A percentile compares a stretch with the other conserved stretches of the same genome.
Evolutionary conservation across 1,139 yeast species (phyloP).

Genomic region (Debaryomyces nepalensis): DNA sequence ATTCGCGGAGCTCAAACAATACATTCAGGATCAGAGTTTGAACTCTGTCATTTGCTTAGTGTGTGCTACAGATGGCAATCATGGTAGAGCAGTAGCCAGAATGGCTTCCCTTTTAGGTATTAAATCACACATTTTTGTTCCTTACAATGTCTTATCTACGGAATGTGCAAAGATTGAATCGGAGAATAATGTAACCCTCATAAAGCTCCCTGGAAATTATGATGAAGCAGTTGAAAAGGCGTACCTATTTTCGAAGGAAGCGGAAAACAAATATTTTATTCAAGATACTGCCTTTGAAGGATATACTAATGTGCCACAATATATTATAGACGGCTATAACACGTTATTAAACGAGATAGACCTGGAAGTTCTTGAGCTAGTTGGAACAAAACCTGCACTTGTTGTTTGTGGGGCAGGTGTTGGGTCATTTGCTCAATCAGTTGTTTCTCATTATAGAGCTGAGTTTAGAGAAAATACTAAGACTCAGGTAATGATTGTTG

Average conservation of each 20-base stretch:
- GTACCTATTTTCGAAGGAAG: neutral
- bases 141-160: neutral
- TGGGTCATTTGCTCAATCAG: neutral
- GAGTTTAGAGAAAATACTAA: constrained; percentile 6
- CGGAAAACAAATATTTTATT: neutral
- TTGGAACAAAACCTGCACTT: neutral
- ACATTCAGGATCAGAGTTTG: neutral
- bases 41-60: neutral
- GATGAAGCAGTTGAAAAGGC: constrained; percentile 2
- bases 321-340: neutral
- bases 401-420: constrained; percentile 1
- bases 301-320: neutral
- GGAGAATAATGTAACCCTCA: neutral
- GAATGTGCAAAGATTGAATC: neutral
- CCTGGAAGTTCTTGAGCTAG: neutral
- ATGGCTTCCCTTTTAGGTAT: constrained; percentile 2
- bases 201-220: neutral
- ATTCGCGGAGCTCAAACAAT: neutral
- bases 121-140: constrained; percentile 2
- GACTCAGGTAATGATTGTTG: constrained; percentile 6
- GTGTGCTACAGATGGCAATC: constrained; percentile 5
- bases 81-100: constrained; percentile 5
- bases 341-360: neutral
- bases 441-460: neutral
- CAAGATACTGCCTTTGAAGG: neutral